Conservation (phyloP, 176 grass and related monocot species). For the bread wheat (Triticum aestivum) region DNA sequence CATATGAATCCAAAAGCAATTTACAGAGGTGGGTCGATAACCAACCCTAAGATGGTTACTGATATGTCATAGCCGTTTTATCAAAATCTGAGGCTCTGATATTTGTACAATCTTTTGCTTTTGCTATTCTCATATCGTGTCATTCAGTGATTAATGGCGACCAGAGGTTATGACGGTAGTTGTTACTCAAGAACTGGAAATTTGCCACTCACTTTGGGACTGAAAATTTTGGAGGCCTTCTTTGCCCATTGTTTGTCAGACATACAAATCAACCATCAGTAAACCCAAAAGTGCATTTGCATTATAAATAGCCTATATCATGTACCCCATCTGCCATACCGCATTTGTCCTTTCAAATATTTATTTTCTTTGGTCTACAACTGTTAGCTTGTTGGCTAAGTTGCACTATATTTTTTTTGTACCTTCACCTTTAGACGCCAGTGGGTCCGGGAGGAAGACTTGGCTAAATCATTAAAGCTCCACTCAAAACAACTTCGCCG, state of each 20-base stretch:
- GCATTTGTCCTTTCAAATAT: neutral
- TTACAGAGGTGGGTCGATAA: neutral
- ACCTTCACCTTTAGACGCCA: constrained; percentile 53
- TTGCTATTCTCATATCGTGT: neutral
- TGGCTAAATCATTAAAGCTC: constrained; percentile 89
- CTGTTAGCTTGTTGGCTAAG: constrained; percentile 16
- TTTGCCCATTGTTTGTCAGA: neutral
- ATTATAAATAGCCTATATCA: neutral
- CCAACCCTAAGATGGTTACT: neutral
- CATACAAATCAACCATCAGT: neutral
- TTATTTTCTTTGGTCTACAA: neutral
- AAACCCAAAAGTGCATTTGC: neutral
- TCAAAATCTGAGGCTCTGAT: neutral
- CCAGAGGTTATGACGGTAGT: neutral
- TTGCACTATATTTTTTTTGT: constrained; percentile 3
- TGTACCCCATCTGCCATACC: neutral
- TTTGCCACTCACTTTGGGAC: neutral
- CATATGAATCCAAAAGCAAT: neutral
- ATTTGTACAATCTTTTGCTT: neutral
- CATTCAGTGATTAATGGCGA: neutral
- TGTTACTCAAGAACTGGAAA: neutral
- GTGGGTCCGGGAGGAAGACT: constrained; percentile 95
- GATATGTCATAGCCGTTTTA: constrained; percentile 2
- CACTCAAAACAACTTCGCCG: constrained; percentile 86
- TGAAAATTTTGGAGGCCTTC: neutral